Percentiles rank a stretch among this genome's conserved stretches.
phyloP scores from a whole-genome alignment of 169 alveolate genomes.

The Eimeria maxima region DNA sequence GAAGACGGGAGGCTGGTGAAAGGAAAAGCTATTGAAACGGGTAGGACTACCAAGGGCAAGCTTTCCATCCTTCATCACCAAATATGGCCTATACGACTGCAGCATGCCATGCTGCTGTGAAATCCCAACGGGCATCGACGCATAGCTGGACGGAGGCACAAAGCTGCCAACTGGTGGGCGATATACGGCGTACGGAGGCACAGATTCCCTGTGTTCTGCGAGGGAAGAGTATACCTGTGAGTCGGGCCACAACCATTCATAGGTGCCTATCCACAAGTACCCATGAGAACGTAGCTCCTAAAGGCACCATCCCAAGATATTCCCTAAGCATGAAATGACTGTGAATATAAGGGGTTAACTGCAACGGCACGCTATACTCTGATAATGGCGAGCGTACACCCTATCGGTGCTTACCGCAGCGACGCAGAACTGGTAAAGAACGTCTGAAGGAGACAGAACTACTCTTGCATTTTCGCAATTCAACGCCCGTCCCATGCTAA shows the following conservation, averaged over 20 bases:
- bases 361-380: background rate
- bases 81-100: constrained; percentile 33
- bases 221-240: constrained; percentile 71
- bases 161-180: constrained; percentile 73
- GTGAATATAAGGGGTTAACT: background rate
- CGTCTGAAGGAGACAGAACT: constrained; percentile 59
- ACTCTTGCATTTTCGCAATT: constrained; percentile 36
- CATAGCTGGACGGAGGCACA: background rate
- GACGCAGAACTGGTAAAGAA: constrained; percentile 79
- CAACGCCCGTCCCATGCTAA: constrained; percentile 7
- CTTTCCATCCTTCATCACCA: constrained; percentile 39
- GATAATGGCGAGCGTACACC: background rate
- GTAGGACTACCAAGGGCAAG: constrained; percentile 17
- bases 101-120: constrained; percentile 42
- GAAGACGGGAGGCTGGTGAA: constrained; percentile 79
- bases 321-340: background rate
- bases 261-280: background rate
- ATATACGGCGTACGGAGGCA: constrained; percentile 21
- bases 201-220: constrained; percentile 69
- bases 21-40: constrained; percentile 72
- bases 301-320: background rate
- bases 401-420: constrained; percentile 73
- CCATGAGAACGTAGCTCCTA: background rate
- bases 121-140: background rate
- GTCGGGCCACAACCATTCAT: background rate